Evolutionary conservation across 495 filamentous ascomycete species (phyloP).

Genomic region (Amniculicola lignicola): DNA sequence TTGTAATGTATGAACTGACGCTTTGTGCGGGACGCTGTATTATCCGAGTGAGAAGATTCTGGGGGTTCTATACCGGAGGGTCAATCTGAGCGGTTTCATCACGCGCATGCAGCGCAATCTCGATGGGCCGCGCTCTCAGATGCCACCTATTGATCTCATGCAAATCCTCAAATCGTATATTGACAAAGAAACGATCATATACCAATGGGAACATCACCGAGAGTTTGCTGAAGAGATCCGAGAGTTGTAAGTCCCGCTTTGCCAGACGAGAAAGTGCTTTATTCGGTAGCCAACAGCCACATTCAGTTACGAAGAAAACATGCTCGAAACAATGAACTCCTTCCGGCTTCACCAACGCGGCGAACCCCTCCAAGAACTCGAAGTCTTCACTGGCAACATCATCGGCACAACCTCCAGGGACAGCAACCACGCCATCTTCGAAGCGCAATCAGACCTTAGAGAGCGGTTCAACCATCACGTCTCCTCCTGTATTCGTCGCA

Average conservation of each 20-base stretch:
- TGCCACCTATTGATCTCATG: constrained; percentile 40
- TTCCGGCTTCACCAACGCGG: constrained; percentile 58
- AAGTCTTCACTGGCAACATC: constrained; percentile 73
- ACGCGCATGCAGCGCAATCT: too few relatives aligned
- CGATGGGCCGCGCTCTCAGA: constrained; percentile 19
- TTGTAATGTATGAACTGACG: too few relatives aligned
- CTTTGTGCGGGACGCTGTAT: constrained; percentile 52
- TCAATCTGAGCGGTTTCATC: too few relatives aligned
- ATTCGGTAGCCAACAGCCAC: neutral
- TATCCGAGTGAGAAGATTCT: constrained; percentile 69
- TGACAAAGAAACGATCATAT: constrained; percentile 34
- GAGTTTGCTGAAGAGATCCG: constrained; percentile 49
- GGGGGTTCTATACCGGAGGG: constrained; percentile 67
- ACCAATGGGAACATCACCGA: constrained; percentile 48
- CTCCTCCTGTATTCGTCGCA: constrained; percentile 31
- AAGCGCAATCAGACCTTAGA: constrained; percentile 57
- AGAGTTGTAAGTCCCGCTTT: constrained; percentile 48
- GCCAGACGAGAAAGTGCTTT: neutral
- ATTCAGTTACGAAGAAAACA: constrained; percentile 61
- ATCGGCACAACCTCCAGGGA: constrained; percentile 57
- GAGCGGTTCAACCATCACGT: neutral
- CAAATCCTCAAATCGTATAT: constrained; percentile 49
- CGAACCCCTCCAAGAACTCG: constrained; percentile 62
- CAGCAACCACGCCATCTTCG: constrained; percentile 55
- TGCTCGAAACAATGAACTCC: constrained; percentile 46